Evolutionary conservation across 257 asterid genomes (phyloP).

Genomic region (Solanum microdontum): DNA sequence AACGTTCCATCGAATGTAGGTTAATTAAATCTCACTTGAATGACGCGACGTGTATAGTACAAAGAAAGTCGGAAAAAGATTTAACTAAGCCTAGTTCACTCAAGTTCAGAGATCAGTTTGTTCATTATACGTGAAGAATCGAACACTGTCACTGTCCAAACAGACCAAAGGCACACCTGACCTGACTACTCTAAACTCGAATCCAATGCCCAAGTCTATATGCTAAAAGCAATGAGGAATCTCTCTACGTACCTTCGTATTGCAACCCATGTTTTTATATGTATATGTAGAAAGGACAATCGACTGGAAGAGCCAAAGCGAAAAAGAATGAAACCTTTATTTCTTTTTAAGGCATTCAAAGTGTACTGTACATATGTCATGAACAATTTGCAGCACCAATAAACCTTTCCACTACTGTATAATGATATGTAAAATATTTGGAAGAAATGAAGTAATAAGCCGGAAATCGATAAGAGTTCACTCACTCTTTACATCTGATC

Average conservation of each 20-base stretch:
- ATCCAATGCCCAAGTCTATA: not conserved
- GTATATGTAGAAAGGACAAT: not conserved
- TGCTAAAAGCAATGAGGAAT: not conserved
- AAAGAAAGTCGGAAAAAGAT: not conserved
- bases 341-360: not conserved
- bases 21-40: not conserved
- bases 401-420: not conserved
- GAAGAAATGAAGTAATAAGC: conserved; percentile 1
- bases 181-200: not conserved
- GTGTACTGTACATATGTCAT: not conserved
- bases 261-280: not conserved
- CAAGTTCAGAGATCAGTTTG: not conserved
- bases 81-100: not conserved
- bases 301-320: not conserved
- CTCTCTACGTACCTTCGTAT: not conserved
- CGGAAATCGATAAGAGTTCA: not conserved
- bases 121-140: not conserved
- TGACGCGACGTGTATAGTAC: not conserved
- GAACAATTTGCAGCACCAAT: not conserved
- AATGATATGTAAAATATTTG: not conserved
- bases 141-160: not conserved
- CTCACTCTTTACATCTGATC: conserved; percentile 42
- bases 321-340: not conserved
- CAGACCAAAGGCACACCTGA: not conserved
- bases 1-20: not conserved